Evolutionary conservation across 2,329 filamentous ascomycete species (phyloP), one percentile per base, ranked within the genome.

Genomic region (Coniochaeta pulveracea): DNA sequence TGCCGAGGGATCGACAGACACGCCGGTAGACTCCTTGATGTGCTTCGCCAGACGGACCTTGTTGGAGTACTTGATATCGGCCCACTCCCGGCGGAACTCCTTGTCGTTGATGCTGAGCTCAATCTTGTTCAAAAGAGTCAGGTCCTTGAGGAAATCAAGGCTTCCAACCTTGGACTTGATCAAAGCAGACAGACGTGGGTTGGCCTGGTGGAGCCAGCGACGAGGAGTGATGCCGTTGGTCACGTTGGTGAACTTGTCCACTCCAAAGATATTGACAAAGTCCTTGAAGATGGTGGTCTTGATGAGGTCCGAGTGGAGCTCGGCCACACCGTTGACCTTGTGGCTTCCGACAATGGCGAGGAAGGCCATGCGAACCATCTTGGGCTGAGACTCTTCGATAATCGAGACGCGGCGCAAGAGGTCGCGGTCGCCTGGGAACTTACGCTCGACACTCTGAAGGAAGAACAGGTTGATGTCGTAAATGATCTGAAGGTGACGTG

Each of bases 211-310:
- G 37, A 98, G 68, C 91, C 91, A 98, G 52, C 91, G 75, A 48
- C 91, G 75, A 9, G 91, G 91, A 1, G 91, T 98, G 54, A 98
- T 93, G 38, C 91, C 91, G 56, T 98, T 98, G 43, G 91, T 98
- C 43, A 98, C 89, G 48, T 98, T 98, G 37, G 85, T 93, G 60
- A 98, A 98, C 58, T 95, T 95, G 69, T 98, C 91, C 0, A 81
- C 80, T 3, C 91, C 91, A 48, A 91, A 98, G 43, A 98, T 85
- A 47, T 76, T 72, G 38, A 98, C 89, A 58, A 98, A 98, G 57
- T 98, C 91, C 58, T 91, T 95, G 76, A 98, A 96, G 46, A 98
- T 93, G n/a, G 91, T 98, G 0, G 88, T 93, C 66, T 91, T 91
- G 66, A 98, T 94, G 37, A 98, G 69, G 53, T 98, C 91, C 1